Percentiles rank a stretch among this genome's conserved stretches.
phyloP scores from a whole-genome alignment of 345 rosid species.

The Cochlearia excelsa region DNA sequence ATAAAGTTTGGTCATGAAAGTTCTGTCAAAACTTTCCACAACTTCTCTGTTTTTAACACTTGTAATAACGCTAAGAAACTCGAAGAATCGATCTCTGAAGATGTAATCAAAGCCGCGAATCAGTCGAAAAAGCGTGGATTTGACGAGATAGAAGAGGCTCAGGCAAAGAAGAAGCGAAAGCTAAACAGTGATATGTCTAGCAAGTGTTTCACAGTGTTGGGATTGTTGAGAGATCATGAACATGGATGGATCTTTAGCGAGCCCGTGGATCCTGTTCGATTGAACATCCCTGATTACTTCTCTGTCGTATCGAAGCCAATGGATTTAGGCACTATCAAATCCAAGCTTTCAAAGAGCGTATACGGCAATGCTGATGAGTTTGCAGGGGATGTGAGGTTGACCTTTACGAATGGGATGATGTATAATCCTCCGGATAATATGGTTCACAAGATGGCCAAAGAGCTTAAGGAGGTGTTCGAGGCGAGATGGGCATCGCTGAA shows the following conservation, averaged over 20 bases:
- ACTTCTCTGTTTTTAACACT: constrained; percentile 22
- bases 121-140: constrained; percentile 43
- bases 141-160: constrained; percentile 34
- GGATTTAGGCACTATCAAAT: constrained; percentile 83
- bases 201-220: constrained; percentile 54
- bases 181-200: constrained; percentile 48
- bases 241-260: constrained; percentile 54
- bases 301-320: constrained; percentile 62
- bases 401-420: constrained; percentile 72
- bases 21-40: constrained; percentile 12
- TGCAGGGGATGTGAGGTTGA: constrained; percentile 74
- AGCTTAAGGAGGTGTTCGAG: constrained; percentile 50
- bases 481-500: constrained; percentile 56
- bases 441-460: constrained; percentile 54
- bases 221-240: constrained; percentile 39
- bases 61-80: constrained; percentile 23
- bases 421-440: constrained; percentile 67
- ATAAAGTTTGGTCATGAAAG: constrained; percentile 53
- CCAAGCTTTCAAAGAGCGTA: constrained; percentile 45
- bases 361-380: constrained; percentile 57
- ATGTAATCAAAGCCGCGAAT: constrained; percentile 16
- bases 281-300: constrained; percentile 82
- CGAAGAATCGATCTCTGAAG: constrained; percentile 22
- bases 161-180: constrained; percentile 49
- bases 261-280: constrained; percentile 72